Percentiles rank a stretch among this genome's conserved stretches.
Evolutionary conservation across 441 rosid species (phyloP).

Genomic region (Cnidoscolus chayamansa): DNA sequence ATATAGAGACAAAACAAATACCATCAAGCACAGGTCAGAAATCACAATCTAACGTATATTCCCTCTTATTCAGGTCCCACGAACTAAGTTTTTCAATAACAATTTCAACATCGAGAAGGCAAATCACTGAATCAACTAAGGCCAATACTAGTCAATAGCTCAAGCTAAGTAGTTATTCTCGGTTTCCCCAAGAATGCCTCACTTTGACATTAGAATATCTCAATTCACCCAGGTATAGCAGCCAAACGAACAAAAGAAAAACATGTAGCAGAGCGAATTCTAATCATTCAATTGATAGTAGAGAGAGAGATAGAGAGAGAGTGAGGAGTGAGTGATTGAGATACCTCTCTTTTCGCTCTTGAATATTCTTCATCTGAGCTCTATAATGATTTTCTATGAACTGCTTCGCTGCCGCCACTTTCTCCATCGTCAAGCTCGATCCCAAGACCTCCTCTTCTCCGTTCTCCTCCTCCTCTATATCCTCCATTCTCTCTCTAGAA

Average conservation of each 20-base stretch:
- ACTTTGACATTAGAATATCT: slow-evolving; percentile 25
- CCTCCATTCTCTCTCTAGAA: slow-evolving; percentile 33
- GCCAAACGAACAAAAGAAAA: slow-evolving; percentile 18
- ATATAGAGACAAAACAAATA: slow-evolving; percentile 11
- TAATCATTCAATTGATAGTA: no score
- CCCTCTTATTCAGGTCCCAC: neutral
- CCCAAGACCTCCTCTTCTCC: slow-evolving; percentile 57
- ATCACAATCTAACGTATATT: neutral
- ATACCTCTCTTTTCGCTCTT: slow-evolving; percentile 85
- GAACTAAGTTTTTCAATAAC: neutral
- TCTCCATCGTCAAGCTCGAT: slow-evolving; percentile 95
- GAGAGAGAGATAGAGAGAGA: neutral
- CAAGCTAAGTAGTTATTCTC: neutral
- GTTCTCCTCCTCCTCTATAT: slow-evolving; percentile 36
- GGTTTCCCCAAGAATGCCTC: slow-evolving; percentile 10
- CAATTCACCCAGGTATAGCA: slow-evolving; percentile 8
- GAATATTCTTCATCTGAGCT: slow-evolving; percentile 85
- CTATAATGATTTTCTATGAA: slow-evolving; percentile 93
- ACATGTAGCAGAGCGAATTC: neutral
- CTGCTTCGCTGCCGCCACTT: slow-evolving; percentile 94
- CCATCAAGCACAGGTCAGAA: neutral
- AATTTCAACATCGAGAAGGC: neutral
- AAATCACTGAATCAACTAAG: slow-evolving; percentile 10
- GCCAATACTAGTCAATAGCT: neutral
- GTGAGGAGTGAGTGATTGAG: neutral